These are phyloP conservation scores for Huntiella omanensis DNA, from an alignment of 2,329 filamentous ascomycete species.

Conservation along the genomic window DNA sequence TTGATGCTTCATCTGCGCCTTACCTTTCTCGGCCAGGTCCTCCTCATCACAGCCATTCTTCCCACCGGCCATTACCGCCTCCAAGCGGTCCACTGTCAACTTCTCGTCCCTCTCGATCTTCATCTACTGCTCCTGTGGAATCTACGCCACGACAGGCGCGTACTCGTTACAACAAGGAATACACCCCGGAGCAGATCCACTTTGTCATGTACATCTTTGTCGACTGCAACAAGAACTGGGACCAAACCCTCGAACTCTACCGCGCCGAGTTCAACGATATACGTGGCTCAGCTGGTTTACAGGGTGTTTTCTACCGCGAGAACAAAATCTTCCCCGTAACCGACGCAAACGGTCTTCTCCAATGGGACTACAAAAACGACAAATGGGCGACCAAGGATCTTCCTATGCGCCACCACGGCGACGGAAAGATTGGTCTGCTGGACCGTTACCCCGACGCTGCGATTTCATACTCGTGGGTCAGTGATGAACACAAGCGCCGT, in stretches of 20 bases:
- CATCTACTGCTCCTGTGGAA: neutral
- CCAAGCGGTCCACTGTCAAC: neutral
- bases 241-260: slow-evolving; percentile 9
- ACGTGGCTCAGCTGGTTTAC: slow-evolving; percentile 17
- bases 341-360: slow-evolving; percentile 22
- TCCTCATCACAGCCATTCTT: neutral
- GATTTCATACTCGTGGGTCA: slow-evolving; percentile 27
- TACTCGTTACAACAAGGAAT: slow-evolving; percentile 21
- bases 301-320: slow-evolving; percentile 26
- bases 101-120: neutral
- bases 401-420: slow-evolving; percentile 15
- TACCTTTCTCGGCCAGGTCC: too few relatives aligned
- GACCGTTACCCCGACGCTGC: slow-evolving; percentile 29
- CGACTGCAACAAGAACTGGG: slow-evolving; percentile 25
- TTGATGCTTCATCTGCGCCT: neutral
- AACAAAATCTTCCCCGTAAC: slow-evolving; percentile 24
- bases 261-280: slow-evolving; percentile 10
- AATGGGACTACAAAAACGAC: slow-evolving; percentile 22
- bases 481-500: slow-evolving; percentile 20
- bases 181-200: slow-evolving; percentile 24
- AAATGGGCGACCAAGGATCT: slow-evolving; percentile 4
- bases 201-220: slow-evolving; percentile 27
- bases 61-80: neutral
- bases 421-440: slow-evolving; percentile 16
- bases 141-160: slow-evolving; percentile 5